phyloP scores from a whole-genome alignment of 805 yeast species.

The Pichia nakasei region DNA sequence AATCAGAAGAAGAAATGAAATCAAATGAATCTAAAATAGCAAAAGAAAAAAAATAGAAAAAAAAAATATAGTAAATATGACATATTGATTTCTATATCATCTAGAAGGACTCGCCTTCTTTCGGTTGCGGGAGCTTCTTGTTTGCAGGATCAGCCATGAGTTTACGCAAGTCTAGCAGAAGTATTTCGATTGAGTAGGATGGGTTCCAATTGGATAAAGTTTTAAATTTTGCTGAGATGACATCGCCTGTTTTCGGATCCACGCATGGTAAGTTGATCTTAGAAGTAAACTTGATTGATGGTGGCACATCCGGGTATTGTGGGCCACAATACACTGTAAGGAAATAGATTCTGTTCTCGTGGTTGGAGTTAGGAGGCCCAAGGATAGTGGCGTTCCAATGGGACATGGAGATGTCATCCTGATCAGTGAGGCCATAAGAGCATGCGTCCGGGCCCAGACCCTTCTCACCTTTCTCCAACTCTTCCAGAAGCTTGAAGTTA shows the following conservation, averaged over 20 bases:
- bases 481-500: slow-evolving; percentile 89
- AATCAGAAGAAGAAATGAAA: too few relatives aligned
- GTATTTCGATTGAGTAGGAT: slow-evolving; percentile 87
- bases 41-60: not conserved
- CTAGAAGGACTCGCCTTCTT: slow-evolving; percentile 61
- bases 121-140: slow-evolving; percentile 82
- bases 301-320: slow-evolving; percentile 84
- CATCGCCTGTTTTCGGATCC: slow-evolving; percentile 50
- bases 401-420: slow-evolving; percentile 88
- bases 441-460: slow-evolving; percentile 96
- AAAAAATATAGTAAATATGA: not conserved
- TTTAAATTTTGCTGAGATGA: slow-evolving; percentile 47
- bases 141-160: slow-evolving; percentile 81
- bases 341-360: slow-evolving; percentile 89
- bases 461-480: slow-evolving; percentile 95
- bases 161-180: slow-evolving; percentile 78
- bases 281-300: slow-evolving; percentile 69
- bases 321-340: slow-evolving; percentile 75
- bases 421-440: slow-evolving; percentile 86
- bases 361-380: slow-evolving; percentile 82
- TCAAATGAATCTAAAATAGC: too few relatives aligned
- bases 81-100: not conserved
- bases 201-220: slow-evolving; percentile 81
- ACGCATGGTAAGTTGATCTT: slow-evolving; percentile 90
- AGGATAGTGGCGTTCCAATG: slow-evolving; percentile 96